Conservation (phyloP, 257 asterid species). For the Paraleonurus japonicus region DNA sequence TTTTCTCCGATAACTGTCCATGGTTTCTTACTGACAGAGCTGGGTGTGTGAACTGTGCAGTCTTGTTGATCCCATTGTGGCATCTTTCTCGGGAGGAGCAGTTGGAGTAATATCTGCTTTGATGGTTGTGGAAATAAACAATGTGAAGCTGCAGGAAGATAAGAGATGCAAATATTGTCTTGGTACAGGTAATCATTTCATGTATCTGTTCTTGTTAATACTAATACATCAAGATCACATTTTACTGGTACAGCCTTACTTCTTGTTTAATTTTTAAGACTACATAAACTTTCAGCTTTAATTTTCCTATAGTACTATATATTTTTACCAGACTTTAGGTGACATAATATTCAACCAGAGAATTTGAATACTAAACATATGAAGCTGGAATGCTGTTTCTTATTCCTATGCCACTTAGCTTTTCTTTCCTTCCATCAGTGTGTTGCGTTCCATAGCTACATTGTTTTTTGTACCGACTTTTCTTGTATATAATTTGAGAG, state of each 20-base stretch:
- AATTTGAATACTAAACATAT: not conserved
- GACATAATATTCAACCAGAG: not conserved
- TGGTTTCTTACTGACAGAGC: not conserved
- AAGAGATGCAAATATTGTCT: constrained; percentile 98
- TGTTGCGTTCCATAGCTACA: not conserved
- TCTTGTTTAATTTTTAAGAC: not conserved
- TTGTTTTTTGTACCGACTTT: not conserved
- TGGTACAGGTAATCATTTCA: constrained; percentile 65
- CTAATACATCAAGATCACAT: constrained; percentile 1
- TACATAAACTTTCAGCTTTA: not conserved
- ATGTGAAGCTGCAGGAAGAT: constrained; percentile 93
- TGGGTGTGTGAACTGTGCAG: constrained; percentile 38
- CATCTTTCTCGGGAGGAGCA: constrained; percentile 98
- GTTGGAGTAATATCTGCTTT: constrained; percentile 95
- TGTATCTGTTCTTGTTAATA: not conserved
- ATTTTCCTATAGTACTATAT: too few species aligned
- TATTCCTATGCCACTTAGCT: not conserved
- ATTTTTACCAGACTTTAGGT: too few species aligned
- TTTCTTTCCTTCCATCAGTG: constrained; percentile 1
- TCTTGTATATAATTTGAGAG: not conserved
- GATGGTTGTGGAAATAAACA: constrained; percentile 98
- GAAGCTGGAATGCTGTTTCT: constrained; percentile 16
- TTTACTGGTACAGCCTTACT: not conserved
- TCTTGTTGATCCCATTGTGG: constrained; percentile 95
- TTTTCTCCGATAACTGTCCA: not conserved